Base-by-base conservation (phyloP, 257 asterid genomes). In the Thymus quinquecostatus region DNA sequence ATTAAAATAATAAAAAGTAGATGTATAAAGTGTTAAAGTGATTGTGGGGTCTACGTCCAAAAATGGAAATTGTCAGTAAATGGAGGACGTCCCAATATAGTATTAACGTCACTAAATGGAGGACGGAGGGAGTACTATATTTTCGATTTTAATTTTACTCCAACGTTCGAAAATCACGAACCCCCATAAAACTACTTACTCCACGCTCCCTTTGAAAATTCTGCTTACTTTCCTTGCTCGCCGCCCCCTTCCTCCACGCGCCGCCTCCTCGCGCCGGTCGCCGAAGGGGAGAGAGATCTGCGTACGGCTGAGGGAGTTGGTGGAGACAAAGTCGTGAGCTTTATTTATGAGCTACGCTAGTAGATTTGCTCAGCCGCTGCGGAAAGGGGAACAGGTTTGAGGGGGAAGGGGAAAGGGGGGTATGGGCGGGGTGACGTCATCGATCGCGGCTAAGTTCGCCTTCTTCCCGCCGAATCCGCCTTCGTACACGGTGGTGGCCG, bases 351-450 rank as follows among this genome's bases (percentile, higher is more conserved):
- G 75, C 78, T 60, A 72, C 79, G 82, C 76, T 11, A 32, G n/a
- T 59, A 45, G 59, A 61, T 65, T 80, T 64, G 27, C 75, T 72
- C 64, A 78, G 76, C 78, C 68, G 81, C 82, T 71, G 28, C 75
- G 55, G 71, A 66, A 64, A 76, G 76, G 73, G 75, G 62, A 64
- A 74, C 72, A 64, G 77, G 69, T 47, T 41, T 60, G 49, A 44
- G 30, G 10, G 43, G 57, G 21, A 30, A 64, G 29, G 44, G 44
- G 55, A 28, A 91, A 89, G 99, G 99, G 29, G 44, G 44, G 55
- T 45, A 91, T 91, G 99, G 99, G 99, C 62, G 98, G 97, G 73
- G 98, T 95, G 82, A 88, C 97, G 79, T 91, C 97, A 70, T 92
- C 98, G 68, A 92, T 95, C 81, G 99, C 98, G 40, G 96, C 99